phyloP scores from a whole-genome alignment of 805 yeast genomes.

The Suhomyces vadensis region DNA sequence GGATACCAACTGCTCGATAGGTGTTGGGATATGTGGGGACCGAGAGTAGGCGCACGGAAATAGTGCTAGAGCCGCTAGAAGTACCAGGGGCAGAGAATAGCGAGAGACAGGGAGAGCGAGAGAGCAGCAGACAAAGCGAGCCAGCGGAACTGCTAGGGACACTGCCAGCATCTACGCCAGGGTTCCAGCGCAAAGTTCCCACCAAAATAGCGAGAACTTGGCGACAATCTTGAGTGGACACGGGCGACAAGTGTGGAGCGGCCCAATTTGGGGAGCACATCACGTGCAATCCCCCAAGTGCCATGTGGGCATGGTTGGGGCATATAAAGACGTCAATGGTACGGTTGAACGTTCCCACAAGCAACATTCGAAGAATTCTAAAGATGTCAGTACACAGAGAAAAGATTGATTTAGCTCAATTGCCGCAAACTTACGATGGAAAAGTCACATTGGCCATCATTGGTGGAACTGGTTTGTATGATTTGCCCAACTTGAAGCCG shows the following conservation, averaged over 20 bases:
- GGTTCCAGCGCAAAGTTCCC: no score
- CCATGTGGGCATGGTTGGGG: neutral
- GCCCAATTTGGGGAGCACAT: neutral
- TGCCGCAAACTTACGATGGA: conserved; percentile 58
- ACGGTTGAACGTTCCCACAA: neutral
- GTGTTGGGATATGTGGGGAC: no score
- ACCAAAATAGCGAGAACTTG: no score
- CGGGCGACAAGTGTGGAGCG: neutral
- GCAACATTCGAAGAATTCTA: neutral
- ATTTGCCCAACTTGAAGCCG: conserved; percentile 75
- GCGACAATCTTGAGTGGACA: no score
- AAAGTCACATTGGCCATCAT: conserved; percentile 84
- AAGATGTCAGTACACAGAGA: conserved; percentile 41
- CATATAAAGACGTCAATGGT: neutral
- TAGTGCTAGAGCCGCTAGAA: no score
- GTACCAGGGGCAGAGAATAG: no score
- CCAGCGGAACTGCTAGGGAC: no score
- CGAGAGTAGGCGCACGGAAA: no score
- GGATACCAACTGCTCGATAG: no score
- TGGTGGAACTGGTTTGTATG: conserved; percentile 98
- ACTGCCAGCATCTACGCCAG: no score
- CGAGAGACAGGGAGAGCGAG: no score
- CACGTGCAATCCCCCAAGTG: neutral
- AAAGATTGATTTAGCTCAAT: conserved; percentile 21
- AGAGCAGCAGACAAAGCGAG: no score